Conservation (phyloP, 2,329 filamentous ascomycete genomes). For the Helotiales sp. region DNA sequence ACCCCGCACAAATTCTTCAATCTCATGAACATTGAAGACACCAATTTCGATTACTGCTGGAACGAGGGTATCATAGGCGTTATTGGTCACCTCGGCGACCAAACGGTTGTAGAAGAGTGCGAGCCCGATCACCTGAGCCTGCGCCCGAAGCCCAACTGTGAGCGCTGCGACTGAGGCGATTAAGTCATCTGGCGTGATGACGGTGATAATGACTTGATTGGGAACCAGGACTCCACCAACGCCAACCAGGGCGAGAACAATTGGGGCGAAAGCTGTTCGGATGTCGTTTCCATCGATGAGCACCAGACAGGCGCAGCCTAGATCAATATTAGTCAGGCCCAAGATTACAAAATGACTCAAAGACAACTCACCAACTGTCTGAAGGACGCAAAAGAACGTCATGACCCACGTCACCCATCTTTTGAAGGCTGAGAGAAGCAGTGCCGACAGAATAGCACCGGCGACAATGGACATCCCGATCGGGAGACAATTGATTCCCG, state of each 20-base stretch:
- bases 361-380: slow-evolving; percentile 53
- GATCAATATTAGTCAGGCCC: background rate
- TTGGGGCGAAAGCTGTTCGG: slow-evolving; percentile 56
- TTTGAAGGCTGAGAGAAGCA: slow-evolving; percentile 59
- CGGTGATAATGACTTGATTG: slow-evolving; percentile 66
- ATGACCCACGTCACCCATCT: slow-evolving; percentile 54
- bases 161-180: slow-evolving; percentile 70
- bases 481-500: slow-evolving; percentile 66
- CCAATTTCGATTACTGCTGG: slow-evolving; percentile 34
- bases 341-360: background rate
- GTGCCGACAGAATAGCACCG: slow-evolving; percentile 61
- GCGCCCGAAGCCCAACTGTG: slow-evolving; percentile 67
- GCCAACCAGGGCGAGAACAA: slow-evolving; percentile 64
- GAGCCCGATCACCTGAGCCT: slow-evolving; percentile 68
- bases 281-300: slow-evolving; percentile 57
- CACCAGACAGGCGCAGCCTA: slow-evolving; percentile 51
- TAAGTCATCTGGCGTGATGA: slow-evolving; percentile 69
- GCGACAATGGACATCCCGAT: slow-evolving; percentile 65
- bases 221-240: slow-evolving; percentile 71
- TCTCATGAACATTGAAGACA: slow-evolving; percentile 47
- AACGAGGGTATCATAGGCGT: slow-evolving; percentile 8
- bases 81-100: slow-evolving; percentile 44
- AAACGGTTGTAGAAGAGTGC: slow-evolving; percentile 59
- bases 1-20: slow-evolving; percentile 51
- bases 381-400: slow-evolving; percentile 54